phyloP scores from a whole-genome alignment of 805 yeast genomes.

The Tetrapisispora fleetii region DNA sequence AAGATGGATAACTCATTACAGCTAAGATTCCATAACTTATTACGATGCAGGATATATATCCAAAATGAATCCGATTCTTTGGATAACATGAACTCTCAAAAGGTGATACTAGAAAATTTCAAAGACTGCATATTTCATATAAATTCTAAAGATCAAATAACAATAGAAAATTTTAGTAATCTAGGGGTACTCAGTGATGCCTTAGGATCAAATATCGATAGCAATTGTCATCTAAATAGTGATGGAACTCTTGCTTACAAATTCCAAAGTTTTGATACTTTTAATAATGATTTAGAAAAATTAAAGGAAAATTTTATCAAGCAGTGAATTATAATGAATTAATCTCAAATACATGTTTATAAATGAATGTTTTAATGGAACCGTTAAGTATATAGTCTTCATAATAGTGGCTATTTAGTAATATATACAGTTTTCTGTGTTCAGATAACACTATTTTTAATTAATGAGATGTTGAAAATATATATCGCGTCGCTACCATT shows the following conservation, averaged over 20 bases:
- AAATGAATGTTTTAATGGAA: no score
- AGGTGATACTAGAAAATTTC: constrained; percentile 21
- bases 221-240: constrained; percentile 5
- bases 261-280: not conserved
- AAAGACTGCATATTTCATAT: constrained; percentile 15
- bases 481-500: constrained; percentile 2
- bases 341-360: no score
- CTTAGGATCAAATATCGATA: not conserved
- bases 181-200: not conserved
- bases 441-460: not conserved
- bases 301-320: not conserved
- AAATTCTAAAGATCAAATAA: constrained; percentile 6
- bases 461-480: not conserved
- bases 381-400: not conserved
- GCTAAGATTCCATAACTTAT: constrained; percentile 17
- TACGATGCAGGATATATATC: constrained; percentile 16
- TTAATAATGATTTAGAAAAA: not conserved
- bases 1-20: constrained; percentile 12
- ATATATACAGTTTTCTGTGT: no score
- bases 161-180: constrained; percentile 20
- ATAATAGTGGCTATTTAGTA: no score
- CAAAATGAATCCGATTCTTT: not conserved
- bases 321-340: no score
- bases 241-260: not conserved
- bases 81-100: constrained; percentile 7